Evolutionary conservation across 805 yeast species (phyloP), one percentile per base, ranked within the genome.

Genomic region (Metschnikowia henanensis): DNA sequence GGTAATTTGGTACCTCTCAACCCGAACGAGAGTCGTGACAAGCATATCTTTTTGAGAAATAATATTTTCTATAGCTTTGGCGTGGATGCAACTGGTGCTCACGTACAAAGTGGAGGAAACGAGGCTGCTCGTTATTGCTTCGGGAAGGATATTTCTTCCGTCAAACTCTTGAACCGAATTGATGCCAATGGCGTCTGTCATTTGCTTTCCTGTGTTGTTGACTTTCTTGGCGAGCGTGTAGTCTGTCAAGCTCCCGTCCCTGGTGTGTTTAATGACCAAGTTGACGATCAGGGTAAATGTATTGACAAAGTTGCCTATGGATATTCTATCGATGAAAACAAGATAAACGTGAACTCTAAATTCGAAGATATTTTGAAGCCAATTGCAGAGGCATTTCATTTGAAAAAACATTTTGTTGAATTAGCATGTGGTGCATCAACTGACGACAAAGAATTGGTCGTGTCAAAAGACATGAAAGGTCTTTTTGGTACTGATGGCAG

Each of bases 231-330:
- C 49, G 84, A 81, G 57, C 79, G 98, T 63, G 73, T 92, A 29
- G 76, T 92, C 30, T 88, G 95, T 62, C 98, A 92, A 70, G 87
- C 96, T 12, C 96, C 97, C 10, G 95, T 92, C 34, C 99, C 99
- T 13, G 98, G 98, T 47, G 80, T 86, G 44, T 83, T 86, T 63
- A 71, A 78, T 42, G 59, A 56, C 25, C 61, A 73, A 21, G 29
- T 37, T 15, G 56, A 52, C 30, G 49, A 36, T 2, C 42, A 48
- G 12, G 55, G 56, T 5, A 41, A 52, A 18, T 40, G 53, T 3
- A 28, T 49, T 18, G 56, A 50, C 39, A 79, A 77, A 57, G 86
- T 89, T 38, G 75, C 73, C 8, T 88, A 91, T 59, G 98, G 98
- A 42, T 75, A 73, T 39, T 79, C 84, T 35, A 89, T 86, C 46